Conservation (phyloP, 192 early-diverging fungal genomes). For the Allomyces arbusculus region DNA sequence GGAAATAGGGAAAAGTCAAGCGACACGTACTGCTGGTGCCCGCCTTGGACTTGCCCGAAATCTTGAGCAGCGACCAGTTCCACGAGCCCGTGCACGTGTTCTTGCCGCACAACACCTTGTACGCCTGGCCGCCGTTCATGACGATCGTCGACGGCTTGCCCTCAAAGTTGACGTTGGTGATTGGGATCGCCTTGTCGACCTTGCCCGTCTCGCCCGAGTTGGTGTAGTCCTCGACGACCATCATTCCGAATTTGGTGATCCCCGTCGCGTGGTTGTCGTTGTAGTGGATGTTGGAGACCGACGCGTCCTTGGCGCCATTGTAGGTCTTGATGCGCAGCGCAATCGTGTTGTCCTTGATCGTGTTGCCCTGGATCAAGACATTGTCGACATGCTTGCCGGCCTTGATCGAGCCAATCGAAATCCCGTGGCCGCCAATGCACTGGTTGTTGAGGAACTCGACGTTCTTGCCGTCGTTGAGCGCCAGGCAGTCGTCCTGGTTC, state of each 20-base stretch:
- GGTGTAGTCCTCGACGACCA: conserved; percentile 9
- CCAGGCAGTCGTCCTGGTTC: conserved; percentile 13
- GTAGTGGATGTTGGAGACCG: conserved; percentile 8
- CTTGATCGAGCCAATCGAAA: conserved; percentile 5
- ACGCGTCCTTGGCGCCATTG: conserved; percentile 4
- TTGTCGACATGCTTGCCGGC: neutral
- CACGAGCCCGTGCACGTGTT: too few relatives aligned
- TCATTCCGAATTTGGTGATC: conserved; percentile 7
- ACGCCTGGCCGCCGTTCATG: too few relatives aligned
- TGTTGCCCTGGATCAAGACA: conserved; percentile 4
- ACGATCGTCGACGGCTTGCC: too few relatives aligned
- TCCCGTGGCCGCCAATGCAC: conserved; percentile 10
- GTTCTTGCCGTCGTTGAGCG: conserved; percentile 6
- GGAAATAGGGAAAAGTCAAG: too few relatives aligned
- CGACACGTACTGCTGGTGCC: too few relatives aligned
- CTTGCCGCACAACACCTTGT: too few relatives aligned
- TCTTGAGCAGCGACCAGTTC: too few relatives aligned
- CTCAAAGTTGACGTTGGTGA: conserved; percentile 3
- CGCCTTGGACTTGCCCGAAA: too few relatives aligned
- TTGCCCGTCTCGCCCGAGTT: conserved; percentile 8
- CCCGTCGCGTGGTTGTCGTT: conserved; percentile 7
- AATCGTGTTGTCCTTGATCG: conserved; percentile 3
- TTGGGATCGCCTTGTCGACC: conserved; percentile 5
- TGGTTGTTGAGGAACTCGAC: conserved; percentile 7
- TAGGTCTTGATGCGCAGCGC: conserved; percentile 10